Evolutionary conservation across 2,329 filamentous ascomycete species (phyloP).

Genomic region (Tolypocladium capitatum): DNA sequence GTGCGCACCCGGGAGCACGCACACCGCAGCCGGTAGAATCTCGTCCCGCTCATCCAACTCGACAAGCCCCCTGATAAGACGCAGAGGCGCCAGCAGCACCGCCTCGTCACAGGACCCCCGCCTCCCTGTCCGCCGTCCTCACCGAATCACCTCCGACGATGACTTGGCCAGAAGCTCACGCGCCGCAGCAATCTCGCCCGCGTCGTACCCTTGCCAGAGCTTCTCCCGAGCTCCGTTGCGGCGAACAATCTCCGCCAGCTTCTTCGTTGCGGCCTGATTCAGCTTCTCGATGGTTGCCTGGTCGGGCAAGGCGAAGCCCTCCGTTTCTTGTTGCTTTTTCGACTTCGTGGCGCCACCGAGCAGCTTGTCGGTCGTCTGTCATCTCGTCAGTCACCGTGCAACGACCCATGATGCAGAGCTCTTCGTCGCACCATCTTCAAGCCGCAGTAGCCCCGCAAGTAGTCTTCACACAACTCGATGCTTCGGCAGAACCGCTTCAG

Average conservation of each 20-base stretch:
- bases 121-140: constrained; percentile 4
- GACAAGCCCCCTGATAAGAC: not conserved
- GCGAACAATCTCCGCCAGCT: constrained; percentile 64
- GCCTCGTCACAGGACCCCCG: constrained; percentile 3
- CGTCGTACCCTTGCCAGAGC: constrained; percentile 61
- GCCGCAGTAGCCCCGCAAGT: constrained; percentile 84
- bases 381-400: constrained; percentile 1
- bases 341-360: constrained; percentile 28
- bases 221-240: constrained; percentile 45
- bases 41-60: not conserved
- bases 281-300: constrained; percentile 50
- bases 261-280: constrained; percentile 58
- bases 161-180: constrained; percentile 50
- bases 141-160: constrained; percentile 29
- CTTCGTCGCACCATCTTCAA: constrained; percentile 54
- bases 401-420: not conserved
- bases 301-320: constrained; percentile 41
- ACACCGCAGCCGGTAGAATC: not conserved
- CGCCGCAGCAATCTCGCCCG: constrained; percentile 58
- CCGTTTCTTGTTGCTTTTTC: constrained; percentile 32
- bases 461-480: constrained; percentile 86
- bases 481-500: constrained; percentile 79
- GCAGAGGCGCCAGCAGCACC: not conserved
- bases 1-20: not conserved
- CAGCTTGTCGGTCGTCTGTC: constrained; percentile 36